Percentiles rank a stretch among this genome's conserved stretches.
phyloP scores from a whole-genome alignment of 129 eudicot genomes.

The Arctium lappa region DNA sequence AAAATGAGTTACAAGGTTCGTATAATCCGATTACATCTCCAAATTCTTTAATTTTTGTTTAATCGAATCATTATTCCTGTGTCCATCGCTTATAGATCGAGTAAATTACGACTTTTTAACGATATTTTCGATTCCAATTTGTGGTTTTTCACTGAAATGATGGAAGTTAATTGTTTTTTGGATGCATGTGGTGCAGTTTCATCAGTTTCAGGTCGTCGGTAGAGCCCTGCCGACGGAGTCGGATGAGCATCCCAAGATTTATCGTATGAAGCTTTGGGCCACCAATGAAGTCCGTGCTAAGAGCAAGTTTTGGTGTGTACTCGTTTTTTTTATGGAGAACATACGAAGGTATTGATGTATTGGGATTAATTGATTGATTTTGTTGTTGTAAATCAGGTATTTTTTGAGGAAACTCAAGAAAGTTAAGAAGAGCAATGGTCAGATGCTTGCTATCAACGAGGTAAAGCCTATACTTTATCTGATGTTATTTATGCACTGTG shows the following conservation, averaged over 20 bases:
- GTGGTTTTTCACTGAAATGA: not conserved
- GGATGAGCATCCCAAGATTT: constrained; percentile 92
- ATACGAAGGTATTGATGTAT: not conserved
- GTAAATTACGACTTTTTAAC: too few species aligned
- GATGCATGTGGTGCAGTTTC: constrained; percentile 52
- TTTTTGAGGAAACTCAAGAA: constrained; percentile 93
- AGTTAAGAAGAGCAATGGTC: constrained; percentile 96
- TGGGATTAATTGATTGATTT: constrained; percentile 4
- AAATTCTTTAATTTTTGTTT: not conserved
- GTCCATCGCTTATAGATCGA: not conserved
- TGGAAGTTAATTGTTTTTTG: not conserved
- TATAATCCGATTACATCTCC: not conserved
- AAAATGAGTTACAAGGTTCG: constrained; percentile 23
- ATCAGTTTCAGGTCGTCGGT: constrained; percentile 96
- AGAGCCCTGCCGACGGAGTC: constrained; percentile 81
- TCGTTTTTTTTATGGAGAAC: not conserved
- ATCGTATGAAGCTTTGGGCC: constrained; percentile 98
- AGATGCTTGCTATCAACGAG: constrained; percentile 98
- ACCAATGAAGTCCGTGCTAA: constrained; percentile 96
- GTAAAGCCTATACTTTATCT: constrained; percentile 20
- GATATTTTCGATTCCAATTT: not conserved
- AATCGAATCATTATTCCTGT: not conserved
- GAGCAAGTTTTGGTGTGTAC: constrained; percentile 76
- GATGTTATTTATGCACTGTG: not conserved
- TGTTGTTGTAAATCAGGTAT: constrained; percentile 47